These are phyloP conservation scores for Mariannaea sp. DNA, from an alignment of 2,329 filamentous ascomycete genomes.

Conservation along the genomic window DNA sequence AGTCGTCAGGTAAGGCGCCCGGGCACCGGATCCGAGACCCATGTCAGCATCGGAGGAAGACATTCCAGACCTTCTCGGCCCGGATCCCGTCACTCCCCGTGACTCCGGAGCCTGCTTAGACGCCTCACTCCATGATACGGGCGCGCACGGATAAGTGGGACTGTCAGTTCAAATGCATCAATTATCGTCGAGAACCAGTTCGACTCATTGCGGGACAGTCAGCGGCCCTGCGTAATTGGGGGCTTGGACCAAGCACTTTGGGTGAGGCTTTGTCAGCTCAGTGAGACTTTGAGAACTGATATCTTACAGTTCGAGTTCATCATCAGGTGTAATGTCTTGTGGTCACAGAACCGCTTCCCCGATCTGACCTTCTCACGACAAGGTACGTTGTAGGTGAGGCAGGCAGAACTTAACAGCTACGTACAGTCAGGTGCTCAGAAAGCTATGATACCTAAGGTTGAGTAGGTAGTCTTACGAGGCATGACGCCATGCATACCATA, in stretches of 20 bases:
- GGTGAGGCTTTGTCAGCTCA: constrained; percentile 4
- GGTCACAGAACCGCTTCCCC: too few relatives aligned
- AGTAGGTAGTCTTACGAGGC: neutral
- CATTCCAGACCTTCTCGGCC: too few relatives aligned
- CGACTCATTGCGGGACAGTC: neutral
- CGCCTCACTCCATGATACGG: neutral
- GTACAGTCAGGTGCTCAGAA: too few relatives aligned
- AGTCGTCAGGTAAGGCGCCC: constrained; percentile 5
- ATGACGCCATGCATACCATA: neutral
- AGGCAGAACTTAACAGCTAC: too few relatives aligned
- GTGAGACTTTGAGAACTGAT: constrained; percentile 4
- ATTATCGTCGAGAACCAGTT: neutral
- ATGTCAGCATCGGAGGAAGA: too few relatives aligned
- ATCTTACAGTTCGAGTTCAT: neutral
- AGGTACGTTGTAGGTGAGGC: too few relatives aligned
- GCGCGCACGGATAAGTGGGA: neutral
- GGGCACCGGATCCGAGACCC: too few relatives aligned
- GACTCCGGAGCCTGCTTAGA: neutral
- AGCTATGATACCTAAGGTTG: too few relatives aligned
- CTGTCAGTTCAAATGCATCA: neutral
- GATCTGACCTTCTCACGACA: too few relatives aligned
- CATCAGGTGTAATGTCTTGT: too few relatives aligned
- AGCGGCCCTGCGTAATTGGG: too few relatives aligned
- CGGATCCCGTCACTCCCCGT: neutral
- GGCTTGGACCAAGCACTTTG: neutral